Percentiles rank a stretch among this genome's conserved stretches.
Conservation (phyloP, 257 asterid species). For the Solanum acaule region DNA sequence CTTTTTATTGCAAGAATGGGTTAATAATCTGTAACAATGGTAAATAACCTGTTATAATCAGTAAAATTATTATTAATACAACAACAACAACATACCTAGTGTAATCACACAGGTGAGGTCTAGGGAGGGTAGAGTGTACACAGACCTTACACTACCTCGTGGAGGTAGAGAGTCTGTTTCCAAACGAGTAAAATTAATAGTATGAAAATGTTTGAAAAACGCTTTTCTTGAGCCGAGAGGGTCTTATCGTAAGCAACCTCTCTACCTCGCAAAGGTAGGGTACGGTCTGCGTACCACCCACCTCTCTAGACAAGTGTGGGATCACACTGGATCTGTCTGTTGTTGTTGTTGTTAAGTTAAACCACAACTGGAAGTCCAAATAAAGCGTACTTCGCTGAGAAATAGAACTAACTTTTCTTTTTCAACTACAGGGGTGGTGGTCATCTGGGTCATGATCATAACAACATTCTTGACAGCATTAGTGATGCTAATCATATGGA, state of each 20-base stretch:
- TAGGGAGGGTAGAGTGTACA: background rate
- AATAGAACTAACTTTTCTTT: background rate
- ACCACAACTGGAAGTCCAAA: background rate
- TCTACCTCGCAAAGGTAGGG: background rate
- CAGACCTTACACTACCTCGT: background rate
- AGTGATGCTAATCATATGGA: slow-evolving; percentile 31
- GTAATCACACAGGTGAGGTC: background rate
- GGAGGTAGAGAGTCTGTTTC: background rate
- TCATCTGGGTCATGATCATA: slow-evolving; percentile 73
- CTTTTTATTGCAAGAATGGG: background rate
- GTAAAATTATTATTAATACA: background rate
- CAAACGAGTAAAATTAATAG: background rate
- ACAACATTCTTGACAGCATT: slow-evolving; percentile 33
- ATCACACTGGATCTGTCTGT: background rate
- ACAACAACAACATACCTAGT: background rate
- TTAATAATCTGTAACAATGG: background rate
- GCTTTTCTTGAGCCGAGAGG: background rate
- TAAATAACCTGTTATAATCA: background rate
- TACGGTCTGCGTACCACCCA: background rate
- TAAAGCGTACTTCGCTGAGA: background rate
- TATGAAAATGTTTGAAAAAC: background rate
- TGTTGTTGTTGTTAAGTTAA: too few species aligned
- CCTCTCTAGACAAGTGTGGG: background rate
- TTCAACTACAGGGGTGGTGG: slow-evolving; percentile 42
- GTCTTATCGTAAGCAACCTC: background rate